Base-by-base conservation (phyloP, 192 early-diverging fungal species). In the Backusella sp. region DNA sequence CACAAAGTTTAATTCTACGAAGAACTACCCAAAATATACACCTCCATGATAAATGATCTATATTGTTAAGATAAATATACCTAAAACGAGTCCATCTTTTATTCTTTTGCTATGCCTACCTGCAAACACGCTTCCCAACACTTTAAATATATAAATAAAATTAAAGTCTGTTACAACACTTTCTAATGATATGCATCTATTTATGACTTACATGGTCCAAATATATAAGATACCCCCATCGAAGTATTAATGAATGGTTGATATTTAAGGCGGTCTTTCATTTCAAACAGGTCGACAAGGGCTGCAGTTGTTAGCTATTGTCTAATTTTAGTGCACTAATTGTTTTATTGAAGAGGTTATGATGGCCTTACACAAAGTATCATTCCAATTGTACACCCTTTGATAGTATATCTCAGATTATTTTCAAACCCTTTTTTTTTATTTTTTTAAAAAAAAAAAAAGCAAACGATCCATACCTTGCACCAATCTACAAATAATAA, bases 21-120 rank as follows among this genome's bases (percentile, higher is more conserved):
- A 62, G 26, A 62, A 11, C 6, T 28, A 62, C 56, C 56, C 56
- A 62, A 23, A 62, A 62, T 28, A 62, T 62, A 9, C 4, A 62
- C 14, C 21, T 62, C 56, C 56, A 62, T 26, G 56, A 62, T 62
- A 62, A 62, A 28, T 62, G 56, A 28, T 62, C 56, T 62, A 62
- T 62, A 2, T 28, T 28, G 30, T 28, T 28, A 62, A 28, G 6
- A 23, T 62, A 62, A 62, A 28, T 12, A 12, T 14, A 62, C 23
- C 1, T 28, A 26, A 26, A 26, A 9, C 53, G 11, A 26, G 8
- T 23, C 9, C 14, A 26, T 62, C 3, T 62, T 26, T 9, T 28
- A 3, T 26, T 32, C 3, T 32, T 32, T 32, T 32, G 32, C 7
- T 28, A 28, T 62, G 9, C 8, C 28, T 62, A 62, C 56, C 56